Evolutionary conservation across 202 grass and related monocot species (phyloP).

Genomic region (Sporobolus alterniflorus): DNA sequence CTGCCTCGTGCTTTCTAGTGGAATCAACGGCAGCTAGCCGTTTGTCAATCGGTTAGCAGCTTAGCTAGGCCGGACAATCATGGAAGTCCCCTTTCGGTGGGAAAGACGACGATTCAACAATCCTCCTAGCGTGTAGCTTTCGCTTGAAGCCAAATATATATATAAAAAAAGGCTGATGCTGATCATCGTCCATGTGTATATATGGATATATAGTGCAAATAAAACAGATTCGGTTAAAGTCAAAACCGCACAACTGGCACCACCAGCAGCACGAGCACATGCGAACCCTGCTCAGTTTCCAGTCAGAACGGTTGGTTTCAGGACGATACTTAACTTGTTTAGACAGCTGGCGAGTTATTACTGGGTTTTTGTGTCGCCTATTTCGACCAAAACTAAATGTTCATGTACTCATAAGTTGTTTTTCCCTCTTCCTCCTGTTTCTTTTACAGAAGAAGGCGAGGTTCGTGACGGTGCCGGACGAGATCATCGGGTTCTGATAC

Average conservation of each 20-base stretch:
- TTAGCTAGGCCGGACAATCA: constrained; percentile 2
- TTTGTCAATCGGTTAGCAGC: neutral
- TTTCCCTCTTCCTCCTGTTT: neutral
- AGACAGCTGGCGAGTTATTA: neutral
- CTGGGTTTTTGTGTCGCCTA: neutral
- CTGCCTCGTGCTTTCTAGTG: too few species aligned
- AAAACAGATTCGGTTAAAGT: neutral
- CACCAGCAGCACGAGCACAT: neutral
- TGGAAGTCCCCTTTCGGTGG: neutral
- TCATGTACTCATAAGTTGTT: neutral
- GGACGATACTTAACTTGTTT: neutral
- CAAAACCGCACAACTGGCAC: neutral
- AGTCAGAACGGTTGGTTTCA: neutral
- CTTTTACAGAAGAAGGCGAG: constrained; percentile 75
- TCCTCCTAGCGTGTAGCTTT: neutral
- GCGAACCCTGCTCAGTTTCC: neutral
- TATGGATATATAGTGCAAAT: neutral
- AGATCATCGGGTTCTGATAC: constrained; percentile 61
- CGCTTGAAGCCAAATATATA: neutral
- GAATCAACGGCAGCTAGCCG: neutral
- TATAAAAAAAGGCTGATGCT: neutral
- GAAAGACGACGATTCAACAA: neutral
- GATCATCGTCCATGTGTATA: neutral
- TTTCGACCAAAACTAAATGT: neutral
- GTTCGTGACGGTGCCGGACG: constrained; percentile 73